phyloP scores from a whole-genome alignment of 1,284 basidiomycete genomes.

The Pisolithus thermaeus region DNA sequence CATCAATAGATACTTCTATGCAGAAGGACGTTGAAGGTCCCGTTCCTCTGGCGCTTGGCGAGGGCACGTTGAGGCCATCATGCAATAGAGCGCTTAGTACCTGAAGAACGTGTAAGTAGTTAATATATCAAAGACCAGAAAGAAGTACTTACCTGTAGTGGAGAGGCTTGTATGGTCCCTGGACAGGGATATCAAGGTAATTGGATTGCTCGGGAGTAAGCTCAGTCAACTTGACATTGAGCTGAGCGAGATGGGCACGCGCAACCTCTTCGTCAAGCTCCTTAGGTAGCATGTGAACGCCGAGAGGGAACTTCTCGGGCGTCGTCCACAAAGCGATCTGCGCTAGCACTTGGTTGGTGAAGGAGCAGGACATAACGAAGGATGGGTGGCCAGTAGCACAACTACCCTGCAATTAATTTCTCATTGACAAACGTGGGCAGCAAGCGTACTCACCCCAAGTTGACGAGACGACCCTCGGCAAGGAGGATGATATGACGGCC shows the following conservation, averaged over 20 bases:
- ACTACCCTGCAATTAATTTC: constrained; percentile 26
- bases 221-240: constrained; percentile 91
- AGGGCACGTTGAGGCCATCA: constrained; percentile 76
- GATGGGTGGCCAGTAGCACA: constrained; percentile 92
- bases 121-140: background rate
- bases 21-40: constrained; percentile 59
- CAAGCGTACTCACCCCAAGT: constrained; percentile 75
- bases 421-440: background rate
- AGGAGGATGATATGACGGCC: constrained; percentile 97
- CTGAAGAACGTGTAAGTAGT: constrained; percentile 31
- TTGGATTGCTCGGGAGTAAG: constrained; percentile 76
- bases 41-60: constrained; percentile 42
- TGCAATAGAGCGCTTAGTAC: constrained; percentile 37
- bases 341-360: constrained; percentile 97
- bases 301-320: constrained; percentile 84
- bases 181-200: constrained; percentile 88
- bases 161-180: constrained; percentile 90
- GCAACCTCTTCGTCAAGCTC: constrained; percentile 99
- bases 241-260: constrained; percentile 85
- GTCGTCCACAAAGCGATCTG: constrained; percentile 99
- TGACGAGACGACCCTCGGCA: constrained; percentile 97
- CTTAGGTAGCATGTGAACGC: constrained; percentile 97
- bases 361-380: constrained; percentile 99
- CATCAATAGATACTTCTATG: constrained; percentile 29
- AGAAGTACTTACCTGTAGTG: constrained; percentile 63